A percentile compares a stretch with the other conserved stretches of the same genome.
Conservation (phyloP, 2,329 filamentous ascomycete species). For the Sarocladium strictum region DNA sequence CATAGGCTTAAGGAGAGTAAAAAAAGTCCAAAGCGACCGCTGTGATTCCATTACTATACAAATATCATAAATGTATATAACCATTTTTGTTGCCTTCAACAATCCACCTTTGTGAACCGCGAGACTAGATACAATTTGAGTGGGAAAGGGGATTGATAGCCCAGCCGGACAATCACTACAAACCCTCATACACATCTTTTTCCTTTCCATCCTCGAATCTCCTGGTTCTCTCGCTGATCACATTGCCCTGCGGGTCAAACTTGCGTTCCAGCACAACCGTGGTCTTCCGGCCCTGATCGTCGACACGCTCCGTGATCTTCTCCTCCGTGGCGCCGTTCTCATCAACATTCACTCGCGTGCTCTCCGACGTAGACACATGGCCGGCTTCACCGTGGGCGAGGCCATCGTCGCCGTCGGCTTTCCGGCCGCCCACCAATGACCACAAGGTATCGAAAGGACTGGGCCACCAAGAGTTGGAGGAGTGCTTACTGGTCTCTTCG, state of each 20-base stretch:
- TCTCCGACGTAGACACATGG: neutral
- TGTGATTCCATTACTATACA: neutral
- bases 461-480: neutral
- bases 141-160: no score
- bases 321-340: neutral
- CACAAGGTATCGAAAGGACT: neutral
- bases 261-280: neutral
- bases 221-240: neutral
- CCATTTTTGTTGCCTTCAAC: neutral
- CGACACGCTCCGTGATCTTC: neutral
- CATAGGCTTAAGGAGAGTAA: conserved; percentile 13
- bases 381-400: neutral
- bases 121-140: no score
- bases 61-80: neutral
- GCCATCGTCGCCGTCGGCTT: neutral
- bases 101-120: neutral
- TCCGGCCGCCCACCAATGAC: neutral
- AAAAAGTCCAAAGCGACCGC: neutral
- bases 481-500: neutral
- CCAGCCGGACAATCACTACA: neutral
- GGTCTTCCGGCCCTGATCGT: neutral
- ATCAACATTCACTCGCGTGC: neutral
- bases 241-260: neutral
- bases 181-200: neutral
- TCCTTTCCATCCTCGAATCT: neutral